Conservation (phyloP, 2,329 filamentous ascomycete genomes). For the Colletotrichum melonis region DNA sequence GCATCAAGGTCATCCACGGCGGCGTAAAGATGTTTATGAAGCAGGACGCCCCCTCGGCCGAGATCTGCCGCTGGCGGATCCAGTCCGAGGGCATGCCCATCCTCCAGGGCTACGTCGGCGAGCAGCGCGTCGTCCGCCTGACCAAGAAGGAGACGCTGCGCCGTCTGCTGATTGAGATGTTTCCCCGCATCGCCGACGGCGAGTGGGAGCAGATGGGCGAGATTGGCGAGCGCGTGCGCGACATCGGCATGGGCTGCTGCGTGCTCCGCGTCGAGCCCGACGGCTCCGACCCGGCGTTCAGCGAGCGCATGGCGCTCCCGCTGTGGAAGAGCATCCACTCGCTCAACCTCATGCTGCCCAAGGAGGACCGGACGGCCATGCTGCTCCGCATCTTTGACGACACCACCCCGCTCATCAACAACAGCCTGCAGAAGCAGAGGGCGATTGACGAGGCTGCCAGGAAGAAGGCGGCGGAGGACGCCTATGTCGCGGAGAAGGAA, state of each 20-base stretch:
- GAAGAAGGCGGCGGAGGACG: conserved; percentile 44
- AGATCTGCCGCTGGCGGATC: conserved; percentile 93
- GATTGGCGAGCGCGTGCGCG: conserved; percentile 84
- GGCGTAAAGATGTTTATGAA: conserved; percentile 99
- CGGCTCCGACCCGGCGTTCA: conserved; percentile 67
- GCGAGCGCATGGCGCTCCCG: conserved; percentile 87
- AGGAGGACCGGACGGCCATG: conserved; percentile 95
- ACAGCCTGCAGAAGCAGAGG: conserved; percentile 62
- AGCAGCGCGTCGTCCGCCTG: conserved; percentile 79
- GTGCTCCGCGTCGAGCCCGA: conserved; percentile 86
- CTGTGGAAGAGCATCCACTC: conserved; percentile 94
- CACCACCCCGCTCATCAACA: conserved; percentile 83
- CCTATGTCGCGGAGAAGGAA: conserved; percentile 37
- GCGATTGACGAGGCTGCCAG: conserved; percentile 47
- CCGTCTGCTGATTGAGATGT: conserved; percentile 93
- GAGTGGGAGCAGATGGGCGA: conserved; percentile 84
- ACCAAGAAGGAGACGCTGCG: conserved; percentile 83
- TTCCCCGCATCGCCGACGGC: conserved; percentile 84
- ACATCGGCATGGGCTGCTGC: conserved; percentile 90
- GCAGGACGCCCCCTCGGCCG: conserved; percentile 88
- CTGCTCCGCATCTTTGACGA: conserved; percentile 92
- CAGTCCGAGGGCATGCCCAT: conserved; percentile 95
- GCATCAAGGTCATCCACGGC: conserved; percentile 95
- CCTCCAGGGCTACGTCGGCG: conserved; percentile 88
- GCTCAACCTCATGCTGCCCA: conserved; percentile 96